Evolutionary conservation across 2,329 filamentous ascomycete species (phyloP).

Genomic region (Xylaria arbuscula): DNA sequence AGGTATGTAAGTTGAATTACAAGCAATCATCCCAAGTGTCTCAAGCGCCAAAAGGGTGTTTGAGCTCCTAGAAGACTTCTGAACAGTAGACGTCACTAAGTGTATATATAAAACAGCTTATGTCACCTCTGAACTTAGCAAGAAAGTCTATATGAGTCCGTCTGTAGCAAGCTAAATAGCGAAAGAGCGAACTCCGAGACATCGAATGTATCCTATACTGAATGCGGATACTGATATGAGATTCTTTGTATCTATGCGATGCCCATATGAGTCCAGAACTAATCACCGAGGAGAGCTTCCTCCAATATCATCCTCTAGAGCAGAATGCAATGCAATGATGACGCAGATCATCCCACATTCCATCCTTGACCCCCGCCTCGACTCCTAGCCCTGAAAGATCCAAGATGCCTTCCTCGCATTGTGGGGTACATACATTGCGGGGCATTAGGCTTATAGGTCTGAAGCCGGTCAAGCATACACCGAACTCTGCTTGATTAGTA

Average conservation of each 20-base stretch:
- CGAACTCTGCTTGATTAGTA: constrained; percentile 8
- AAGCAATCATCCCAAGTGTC: background rate
- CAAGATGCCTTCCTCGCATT: constrained; percentile 7
- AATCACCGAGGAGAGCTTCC: background rate
- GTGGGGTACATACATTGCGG: constrained; percentile 29
- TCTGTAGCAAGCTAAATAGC: background rate
- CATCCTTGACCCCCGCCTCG: constrained; percentile 4
- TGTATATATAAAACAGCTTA: background rate
- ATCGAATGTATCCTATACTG: background rate
- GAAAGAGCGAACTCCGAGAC: background rate
- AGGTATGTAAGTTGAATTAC: background rate
- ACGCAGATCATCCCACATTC: constrained; percentile 12
- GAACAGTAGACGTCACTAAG: background rate
- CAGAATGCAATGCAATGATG: background rate
- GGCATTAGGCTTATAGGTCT: constrained; percentile 12
- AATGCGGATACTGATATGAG: background rate
- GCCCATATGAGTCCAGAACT: background rate
- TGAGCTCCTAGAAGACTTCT: background rate
- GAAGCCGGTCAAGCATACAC: constrained; percentile 21
- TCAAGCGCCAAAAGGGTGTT: background rate
- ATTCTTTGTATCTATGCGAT: too few relatives aligned
- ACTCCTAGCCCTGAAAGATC: background rate
- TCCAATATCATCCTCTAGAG: background rate
- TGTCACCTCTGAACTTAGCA: background rate
- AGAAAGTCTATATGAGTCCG: background rate